Base-by-base conservation (phyloP, 2,329 filamentous ascomycete genomes). In the Alternaria postmessia region DNA sequence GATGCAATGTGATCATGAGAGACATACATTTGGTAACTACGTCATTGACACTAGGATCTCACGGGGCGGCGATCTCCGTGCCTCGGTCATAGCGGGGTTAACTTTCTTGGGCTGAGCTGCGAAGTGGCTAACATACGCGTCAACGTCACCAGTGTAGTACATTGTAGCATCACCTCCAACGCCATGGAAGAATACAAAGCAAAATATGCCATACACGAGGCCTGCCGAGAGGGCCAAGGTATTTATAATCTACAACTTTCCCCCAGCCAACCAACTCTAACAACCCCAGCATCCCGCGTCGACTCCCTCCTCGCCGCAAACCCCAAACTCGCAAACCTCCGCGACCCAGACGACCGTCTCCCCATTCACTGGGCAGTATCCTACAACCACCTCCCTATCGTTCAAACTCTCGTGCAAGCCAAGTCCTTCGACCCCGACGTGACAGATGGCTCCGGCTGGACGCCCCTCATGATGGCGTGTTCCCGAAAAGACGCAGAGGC, bases 361-460 rank as follows among this genome's bases (percentile, higher is more conserved):
- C 90, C 95, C 3, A 88, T 98, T 58, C 95, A 99, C 83, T 99
- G 95, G 95, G 94, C 95, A 0, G 88, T 89, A 2, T 95, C 94
- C 22, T 91, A 91, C 78, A 96, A 95, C 76, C 89, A 88, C 67
- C 80, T 90, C 7, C 86, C 89, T 24, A 93, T 97, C 60, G 88
- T 92, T 18, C 84, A 90, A 51, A 76, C 94, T 20, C 83, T 98
- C 4, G 85, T 91, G 2, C 85, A 91, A 57, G 83, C 84, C 62
- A 89, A 89, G 70, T 84, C 84, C 60, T 97, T 97, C 73, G 93
- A 98, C 75, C 87, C 92, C 0, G 94, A 98, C 78, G 89, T 89
- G 18, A 87, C 90, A 85, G 92, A 96, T 74, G 90, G 86, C 57
- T 89, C 87, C 47, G 92, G 92, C 66, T 96, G 92, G 92, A 93